Evolutionary conservation across 2,329 filamentous ascomycete genomes (phyloP), one percentile per base, ranked within the genome.

Genomic region (Exophiala aquamarina): DNA sequence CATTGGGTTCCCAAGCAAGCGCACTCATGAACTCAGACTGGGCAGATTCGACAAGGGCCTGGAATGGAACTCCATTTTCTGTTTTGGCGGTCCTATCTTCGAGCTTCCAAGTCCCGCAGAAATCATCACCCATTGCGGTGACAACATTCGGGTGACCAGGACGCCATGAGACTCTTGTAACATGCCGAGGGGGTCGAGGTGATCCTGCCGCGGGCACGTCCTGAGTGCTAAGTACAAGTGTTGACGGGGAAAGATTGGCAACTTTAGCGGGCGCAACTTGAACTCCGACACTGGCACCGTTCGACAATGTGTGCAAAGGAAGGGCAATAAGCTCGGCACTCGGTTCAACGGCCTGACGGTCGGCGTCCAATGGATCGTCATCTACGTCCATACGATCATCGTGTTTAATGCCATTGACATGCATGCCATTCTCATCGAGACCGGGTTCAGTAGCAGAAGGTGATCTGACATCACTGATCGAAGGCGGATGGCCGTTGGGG

Each of bases 221-320:
- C 3, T 41, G 41, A 15, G 53, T 31, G 10, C 48, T 34, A 21
- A 76, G 58, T 17, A 74, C 59, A 50, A 63, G 64, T 55, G 72
- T 73, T 57, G 71, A 62, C 34, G 70, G 65, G 31, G 63, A 64
- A 47, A 76, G 65, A 59, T 75, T 71, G 51, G 67, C 62, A 35
- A 72, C 67, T 62, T 74, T 75, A 62, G 72, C 70, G 60, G 71
- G 69, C 41, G 48, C 45, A 56, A 70, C 73, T 61, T 75, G 73
- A 48, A 75, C 66, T 49, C 69, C 71, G 55, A 70, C 62, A 59
- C 72, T 75, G 44, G 65, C 63, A 40, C 73, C 72, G 36, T 62
- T 70, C 29, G 65, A 67, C 47, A 74, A 56, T 9, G 71, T 74
- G 48, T 66, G 65, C 23, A 63, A 60, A 41, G 62, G 57, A 8